Conservation (phyloP, 306 rosid genomes). For the Prinsepia uniflora region DNA sequence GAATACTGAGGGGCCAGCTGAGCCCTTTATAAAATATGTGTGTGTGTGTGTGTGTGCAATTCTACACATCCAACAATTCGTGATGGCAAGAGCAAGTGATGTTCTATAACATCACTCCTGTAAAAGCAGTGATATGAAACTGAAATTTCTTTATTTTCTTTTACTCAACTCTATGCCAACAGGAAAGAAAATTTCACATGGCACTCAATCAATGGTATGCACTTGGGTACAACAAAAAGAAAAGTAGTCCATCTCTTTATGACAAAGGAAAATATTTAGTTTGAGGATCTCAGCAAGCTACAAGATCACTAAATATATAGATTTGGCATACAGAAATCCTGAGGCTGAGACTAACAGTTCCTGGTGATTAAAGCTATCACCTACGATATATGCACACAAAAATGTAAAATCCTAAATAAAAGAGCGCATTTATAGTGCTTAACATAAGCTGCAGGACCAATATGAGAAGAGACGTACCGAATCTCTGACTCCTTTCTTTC, state of each 20-base stretch:
- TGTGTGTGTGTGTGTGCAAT: too few species aligned
- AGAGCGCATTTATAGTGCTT: background rate
- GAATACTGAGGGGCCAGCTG: background rate
- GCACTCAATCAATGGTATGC: background rate
- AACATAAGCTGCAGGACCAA: background rate
- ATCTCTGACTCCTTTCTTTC: constrained; percentile 97
- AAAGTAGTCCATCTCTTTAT: background rate
- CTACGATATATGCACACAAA: background rate
- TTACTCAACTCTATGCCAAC: background rate
- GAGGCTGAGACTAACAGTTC: constrained; percentile 4
- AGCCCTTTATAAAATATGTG: background rate
- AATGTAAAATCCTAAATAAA: background rate
- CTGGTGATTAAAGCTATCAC: background rate
- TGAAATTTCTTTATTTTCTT: background rate
- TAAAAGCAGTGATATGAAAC: background rate
- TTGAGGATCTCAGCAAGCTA: background rate
- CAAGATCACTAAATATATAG: constrained; percentile 2
- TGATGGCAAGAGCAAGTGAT: background rate
- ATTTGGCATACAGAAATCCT: background rate
- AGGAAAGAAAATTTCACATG: background rate
- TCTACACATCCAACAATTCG: background rate
- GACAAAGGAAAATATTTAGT: background rate
- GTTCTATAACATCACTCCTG: background rate
- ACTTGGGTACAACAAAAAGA: background rate
- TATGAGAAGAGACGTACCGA: constrained; percentile 43